Evolutionary conservation across 129 eudicot species (phyloP).

Genomic region (Helianthus tuberosus): DNA sequence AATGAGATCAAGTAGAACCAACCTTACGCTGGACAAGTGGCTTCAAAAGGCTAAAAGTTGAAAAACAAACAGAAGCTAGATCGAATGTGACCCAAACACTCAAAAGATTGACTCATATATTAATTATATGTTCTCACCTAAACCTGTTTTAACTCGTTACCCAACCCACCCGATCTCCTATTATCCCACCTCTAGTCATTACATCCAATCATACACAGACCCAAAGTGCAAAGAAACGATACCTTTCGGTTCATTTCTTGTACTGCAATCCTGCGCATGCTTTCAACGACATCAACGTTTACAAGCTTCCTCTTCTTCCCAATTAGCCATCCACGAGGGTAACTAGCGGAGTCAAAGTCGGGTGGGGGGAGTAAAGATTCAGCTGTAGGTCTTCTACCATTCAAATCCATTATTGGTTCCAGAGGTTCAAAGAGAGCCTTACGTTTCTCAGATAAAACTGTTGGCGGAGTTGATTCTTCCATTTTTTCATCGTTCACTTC

Average conservation of each 20-base stretch:
- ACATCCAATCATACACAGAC: not conserved
- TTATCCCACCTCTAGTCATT: not conserved
- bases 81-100: no score
- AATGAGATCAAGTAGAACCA: no score
- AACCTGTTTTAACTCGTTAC: not conserved
- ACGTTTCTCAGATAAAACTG: slow-evolving; percentile 73
- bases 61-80: not conserved
- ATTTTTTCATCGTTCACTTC: slow-evolving; percentile 47
- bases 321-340: slow-evolving; percentile 90
- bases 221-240: slow-evolving; percentile 12
- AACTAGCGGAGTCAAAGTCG: slow-evolving; percentile 82
- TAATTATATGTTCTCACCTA: no score
- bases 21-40: no score
- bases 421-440: slow-evolving; percentile 93
- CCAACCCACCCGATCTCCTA: not conserved
- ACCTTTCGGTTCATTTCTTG: slow-evolving; percentile 98
- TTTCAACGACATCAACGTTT: slow-evolving; percentile 96
- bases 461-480: slow-evolving; percentile 51
- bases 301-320: slow-evolving; percentile 96
- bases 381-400: slow-evolving; percentile 68
- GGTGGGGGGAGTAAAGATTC: slow-evolving; percentile 96
- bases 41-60: not conserved
- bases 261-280: slow-evolving; percentile 89
- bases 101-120: no score
- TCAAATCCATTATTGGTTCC: slow-evolving; percentile 60